phyloP scores from a whole-genome alignment of 2,329 filamentous ascomycete species.

The Colletotrichum incanum region DNA sequence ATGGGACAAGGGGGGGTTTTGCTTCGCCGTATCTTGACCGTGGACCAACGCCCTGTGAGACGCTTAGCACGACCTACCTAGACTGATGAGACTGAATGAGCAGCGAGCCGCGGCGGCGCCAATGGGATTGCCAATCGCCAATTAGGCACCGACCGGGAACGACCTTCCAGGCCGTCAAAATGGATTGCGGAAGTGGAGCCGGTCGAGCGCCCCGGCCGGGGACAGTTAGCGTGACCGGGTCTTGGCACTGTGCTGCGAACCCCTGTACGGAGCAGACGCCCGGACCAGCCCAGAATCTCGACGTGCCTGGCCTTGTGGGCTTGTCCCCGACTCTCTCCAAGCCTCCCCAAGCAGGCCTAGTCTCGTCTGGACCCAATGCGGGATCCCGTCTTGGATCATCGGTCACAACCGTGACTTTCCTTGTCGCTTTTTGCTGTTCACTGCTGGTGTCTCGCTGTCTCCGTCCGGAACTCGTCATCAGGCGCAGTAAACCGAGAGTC shows the following conservation, averaged over 20 bases:
- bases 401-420: not conserved
- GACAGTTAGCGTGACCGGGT: constrained; percentile 1
- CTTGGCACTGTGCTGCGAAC: constrained; percentile 10
- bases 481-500: not conserved
- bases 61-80: not conserved
- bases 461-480: not conserved
- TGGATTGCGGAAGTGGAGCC: constrained; percentile 29
- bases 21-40: not conserved
- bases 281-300: constrained; percentile 25
- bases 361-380: not conserved
- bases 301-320: constrained; percentile 2
- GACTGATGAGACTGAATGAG: not conserved
- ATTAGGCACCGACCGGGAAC: constrained; percentile 13
- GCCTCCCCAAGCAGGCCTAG: not conserved
- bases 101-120: not conserved
- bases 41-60: not conserved
- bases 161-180: not conserved
- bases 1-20: not conserved
- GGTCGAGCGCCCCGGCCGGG: constrained; percentile 8
- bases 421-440: not conserved
- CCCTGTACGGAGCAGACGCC: constrained; percentile 28
- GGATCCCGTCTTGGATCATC: not conserved
- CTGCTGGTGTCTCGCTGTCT: not conserved
- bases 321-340: constrained; percentile 1
- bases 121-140: constrained; percentile 12